A percentile compares a stretch with the other conserved stretches of the same genome.
Conservation (phyloP, 768 basidiomycete genomes). For the Pleurotus giganteus region DNA sequence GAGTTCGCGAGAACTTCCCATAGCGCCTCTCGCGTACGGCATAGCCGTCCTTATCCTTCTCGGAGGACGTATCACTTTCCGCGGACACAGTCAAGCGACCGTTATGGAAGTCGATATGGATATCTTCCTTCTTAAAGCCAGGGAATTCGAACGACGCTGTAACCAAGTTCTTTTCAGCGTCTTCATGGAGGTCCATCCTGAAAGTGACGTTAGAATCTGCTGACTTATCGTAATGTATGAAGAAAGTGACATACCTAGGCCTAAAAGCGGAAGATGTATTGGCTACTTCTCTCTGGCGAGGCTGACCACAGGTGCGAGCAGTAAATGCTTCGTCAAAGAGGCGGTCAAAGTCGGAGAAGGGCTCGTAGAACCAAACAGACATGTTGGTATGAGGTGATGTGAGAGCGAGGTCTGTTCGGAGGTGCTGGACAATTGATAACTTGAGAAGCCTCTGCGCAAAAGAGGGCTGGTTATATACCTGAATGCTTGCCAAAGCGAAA, state of each 20-base stretch:
- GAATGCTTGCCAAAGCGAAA: too few species aligned
- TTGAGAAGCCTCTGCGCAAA: too few species aligned
- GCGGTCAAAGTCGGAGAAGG: constrained; percentile 42
- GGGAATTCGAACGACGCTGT: constrained; percentile 63
- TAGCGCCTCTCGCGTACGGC: constrained; percentile 51
- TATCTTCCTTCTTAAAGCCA: constrained; percentile 50
- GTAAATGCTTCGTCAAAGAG: constrained; percentile 39
- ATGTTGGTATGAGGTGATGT: constrained; percentile 10
- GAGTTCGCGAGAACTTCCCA: constrained; percentile 43
- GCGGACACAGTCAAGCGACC: constrained; percentile 52
- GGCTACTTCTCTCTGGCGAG: not conserved
- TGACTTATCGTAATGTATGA: not conserved
- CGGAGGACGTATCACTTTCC: constrained; percentile 36
- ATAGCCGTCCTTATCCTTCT: constrained; percentile 37
- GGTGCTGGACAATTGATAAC: too few species aligned
- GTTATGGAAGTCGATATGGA: constrained; percentile 51
- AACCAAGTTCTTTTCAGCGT: constrained; percentile 43
- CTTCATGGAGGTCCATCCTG: constrained; percentile 60
- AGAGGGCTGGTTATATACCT: too few species aligned
- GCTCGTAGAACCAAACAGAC: constrained; percentile 37
- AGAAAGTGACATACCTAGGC: not conserved
- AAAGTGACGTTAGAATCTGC: not conserved
- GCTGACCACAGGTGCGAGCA: constrained; percentile 8
- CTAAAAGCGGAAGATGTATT: not conserved
- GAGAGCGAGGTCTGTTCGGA: too few species aligned